Evolutionary conservation across 352 stramenopile species (phyloP), one percentile per base, ranked within the genome.

Genomic region (Phytopythium chamaehyphon): DNA sequence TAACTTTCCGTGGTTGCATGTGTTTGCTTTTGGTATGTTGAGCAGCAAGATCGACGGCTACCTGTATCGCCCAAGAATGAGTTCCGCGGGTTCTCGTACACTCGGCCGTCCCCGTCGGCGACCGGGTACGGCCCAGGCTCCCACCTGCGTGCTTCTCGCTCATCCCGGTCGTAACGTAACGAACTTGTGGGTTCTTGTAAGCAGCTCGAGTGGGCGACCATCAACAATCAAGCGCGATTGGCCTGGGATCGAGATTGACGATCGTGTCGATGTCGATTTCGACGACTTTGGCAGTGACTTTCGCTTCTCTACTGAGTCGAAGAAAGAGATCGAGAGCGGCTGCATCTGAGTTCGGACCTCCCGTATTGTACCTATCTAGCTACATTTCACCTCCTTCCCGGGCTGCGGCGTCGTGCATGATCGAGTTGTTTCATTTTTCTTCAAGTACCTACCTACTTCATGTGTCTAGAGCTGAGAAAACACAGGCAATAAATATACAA

Each of bases 1-100:
- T 39, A 36, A 50, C 24, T 31, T 21, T 55, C 60, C 16, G 52
- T 44, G 11, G 50, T 19, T 64, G n/a, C 38, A 0, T 52, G 44
- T 51, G 33, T 18, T 10, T 40, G 1, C 51, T 19, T 65, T 35
- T 22, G 0, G 21, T 2, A n/a, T 2, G 36, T 16, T 9, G 47
- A 53, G 47, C 65, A 92, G 71, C 79, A 90, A 65, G 82, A 92
- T 54, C 82, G 80, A 46, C 79, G 82, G 8, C 59, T 92, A 16
- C 57, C 68, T 6, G 61, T 88, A 33, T 92, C 82, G 16, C 82
- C 82, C 8, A 88, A 90, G 59, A 91, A 94, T 62, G 82, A 93
- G 53, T 94, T 94, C 57, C 71, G 88, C 40, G 82, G 82, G 18
- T 94, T 94, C 44, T 94, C 84, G 33, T 94, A 87, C 61, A 87